phyloP scores from a whole-genome alignment of 2,329 filamentous ascomycete species.

The Colletotrichum lini region DNA sequence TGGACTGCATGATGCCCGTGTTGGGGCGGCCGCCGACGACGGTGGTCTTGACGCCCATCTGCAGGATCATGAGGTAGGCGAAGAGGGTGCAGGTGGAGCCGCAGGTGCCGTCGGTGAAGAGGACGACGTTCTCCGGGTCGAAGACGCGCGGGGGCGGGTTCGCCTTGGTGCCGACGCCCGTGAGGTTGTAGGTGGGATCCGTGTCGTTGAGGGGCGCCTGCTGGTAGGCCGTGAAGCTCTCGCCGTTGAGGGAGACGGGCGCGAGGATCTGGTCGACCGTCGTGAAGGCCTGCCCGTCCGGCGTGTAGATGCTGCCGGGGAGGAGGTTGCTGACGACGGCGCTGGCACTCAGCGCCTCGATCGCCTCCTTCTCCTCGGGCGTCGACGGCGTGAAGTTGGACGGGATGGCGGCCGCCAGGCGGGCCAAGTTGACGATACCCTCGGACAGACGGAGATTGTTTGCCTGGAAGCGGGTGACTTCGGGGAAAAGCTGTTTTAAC shows the following conservation, averaged over 20 bases:
- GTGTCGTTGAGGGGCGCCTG: slow-evolving; percentile 56
- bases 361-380: slow-evolving; percentile 56
- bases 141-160: slow-evolving; percentile 63
- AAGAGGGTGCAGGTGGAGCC: slow-evolving; percentile 70
- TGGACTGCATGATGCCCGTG: slow-evolving; percentile 62
- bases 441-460: slow-evolving; percentile 67
- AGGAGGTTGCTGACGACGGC: slow-evolving; percentile 60
- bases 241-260: slow-evolving; percentile 56
- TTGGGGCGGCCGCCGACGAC: slow-evolving; percentile 62
- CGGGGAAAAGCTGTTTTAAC: slow-evolving; percentile 61
- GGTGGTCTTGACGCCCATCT: slow-evolving; percentile 64
- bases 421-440: slow-evolving; percentile 60
- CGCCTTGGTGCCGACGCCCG: slow-evolving; percentile 57
- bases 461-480: slow-evolving; percentile 62
- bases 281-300: slow-evolving; percentile 51
- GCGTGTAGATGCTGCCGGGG: slow-evolving; percentile 64
- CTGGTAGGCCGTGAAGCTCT: slow-evolving; percentile 64
- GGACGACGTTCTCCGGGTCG: slow-evolving; percentile 64
- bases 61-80: slow-evolving; percentile 65
- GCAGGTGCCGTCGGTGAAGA: slow-evolving; percentile 69
- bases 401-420: slow-evolving; percentile 51
- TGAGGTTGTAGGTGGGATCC: slow-evolving; percentile 56
- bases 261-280: slow-evolving; percentile 50
- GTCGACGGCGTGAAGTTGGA: slow-evolving; percentile 49
- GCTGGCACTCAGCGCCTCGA: slow-evolving; percentile 63